Evolutionary conservation across 2,329 filamentous ascomycete species (phyloP).

Genomic region (Metarhizium rileyi): DNA sequence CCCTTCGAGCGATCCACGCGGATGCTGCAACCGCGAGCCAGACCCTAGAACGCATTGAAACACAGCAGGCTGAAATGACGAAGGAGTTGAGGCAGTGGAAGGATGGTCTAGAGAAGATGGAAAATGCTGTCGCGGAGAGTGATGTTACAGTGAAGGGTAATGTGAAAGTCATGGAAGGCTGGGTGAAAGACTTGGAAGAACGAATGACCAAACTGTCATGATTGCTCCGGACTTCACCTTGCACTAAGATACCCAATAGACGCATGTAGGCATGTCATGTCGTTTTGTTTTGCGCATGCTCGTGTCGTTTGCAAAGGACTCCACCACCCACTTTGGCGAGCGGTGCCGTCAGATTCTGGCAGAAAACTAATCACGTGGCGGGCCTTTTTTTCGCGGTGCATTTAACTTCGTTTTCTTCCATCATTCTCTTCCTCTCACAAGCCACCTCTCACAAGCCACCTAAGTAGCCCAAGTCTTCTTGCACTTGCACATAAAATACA

Average conservation of each 20-base stretch:
- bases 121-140: slow-evolving; percentile 61
- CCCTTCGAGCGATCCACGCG: slow-evolving; percentile 73
- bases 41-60: slow-evolving; percentile 68
- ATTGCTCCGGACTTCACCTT: slow-evolving; percentile 4
- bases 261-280: neutral
- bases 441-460: neutral
- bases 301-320: neutral
- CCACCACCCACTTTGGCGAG: neutral
- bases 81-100: slow-evolving; percentile 80
- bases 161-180: slow-evolving; percentile 73
- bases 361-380: slow-evolving; percentile 5
- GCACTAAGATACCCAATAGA: slow-evolving; percentile 10
- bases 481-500: neutral
- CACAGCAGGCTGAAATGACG: slow-evolving; percentile 70
- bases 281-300: neutral
- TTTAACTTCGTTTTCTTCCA: neutral
- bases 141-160: slow-evolving; percentile 67
- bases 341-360: neutral
- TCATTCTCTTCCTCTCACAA: slow-evolving; percentile 1
- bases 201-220: slow-evolving; percentile 54
- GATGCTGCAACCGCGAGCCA: slow-evolving; percentile 76
- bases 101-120: slow-evolving; percentile 69
- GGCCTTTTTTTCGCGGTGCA: neutral
- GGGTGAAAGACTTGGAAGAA: slow-evolving; percentile 79
- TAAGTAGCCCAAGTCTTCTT: neutral